Base-by-base conservation (phyloP, 2,329 filamentous ascomycete genomes). In the Fusarium stilboides region DNA sequence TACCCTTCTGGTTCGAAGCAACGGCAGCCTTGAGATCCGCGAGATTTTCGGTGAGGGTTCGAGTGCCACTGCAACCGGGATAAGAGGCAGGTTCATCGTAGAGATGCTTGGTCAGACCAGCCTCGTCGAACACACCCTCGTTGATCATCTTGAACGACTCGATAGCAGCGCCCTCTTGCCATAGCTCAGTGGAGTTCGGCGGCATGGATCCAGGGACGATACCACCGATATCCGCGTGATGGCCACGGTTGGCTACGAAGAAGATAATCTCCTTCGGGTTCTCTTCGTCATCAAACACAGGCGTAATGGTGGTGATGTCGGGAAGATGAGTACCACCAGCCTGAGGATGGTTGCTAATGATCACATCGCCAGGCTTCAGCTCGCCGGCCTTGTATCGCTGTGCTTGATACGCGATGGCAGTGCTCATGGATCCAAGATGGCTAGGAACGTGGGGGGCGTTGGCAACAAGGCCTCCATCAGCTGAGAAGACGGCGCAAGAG, bases 1-100 rank as follows among this genome's bases (percentile, higher is more conserved):
- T 96, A 8, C 93, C 93, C 69, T 94, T 94, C 68, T 94, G 91
- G 75, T 97, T 97, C 5, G 93, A 92, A 0, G 93, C 93, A 4
- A 96, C 91, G 74, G 95, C 92, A 0, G 94, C 94, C 78, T 95
- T 94, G 20, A 97, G 84, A 75, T 97, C 94, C 45, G 94, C 94
- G 65, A 97, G 84, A 74, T 97, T 97, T 77, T 97, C 94, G 8
- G 87, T 89, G 1, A 96, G 82, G 74, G 92, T 94, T 20, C 93
- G 83, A 2, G 78, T 77, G 0, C 93, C 92, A 1, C 88, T 89
- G 34, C 74, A 77, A 3, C 75, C 73, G 0, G 70, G 70, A n/a
- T 55, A 75, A 0, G 65, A 69, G 2, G 62, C 70, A 1, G 73
- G 73, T 0, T 71, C 59, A 10, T 75, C 70, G 5, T 69, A 91